Conservation (phyloP, 371 early-diverging fungal genomes). For the Fennellomyces sp. region DNA sequence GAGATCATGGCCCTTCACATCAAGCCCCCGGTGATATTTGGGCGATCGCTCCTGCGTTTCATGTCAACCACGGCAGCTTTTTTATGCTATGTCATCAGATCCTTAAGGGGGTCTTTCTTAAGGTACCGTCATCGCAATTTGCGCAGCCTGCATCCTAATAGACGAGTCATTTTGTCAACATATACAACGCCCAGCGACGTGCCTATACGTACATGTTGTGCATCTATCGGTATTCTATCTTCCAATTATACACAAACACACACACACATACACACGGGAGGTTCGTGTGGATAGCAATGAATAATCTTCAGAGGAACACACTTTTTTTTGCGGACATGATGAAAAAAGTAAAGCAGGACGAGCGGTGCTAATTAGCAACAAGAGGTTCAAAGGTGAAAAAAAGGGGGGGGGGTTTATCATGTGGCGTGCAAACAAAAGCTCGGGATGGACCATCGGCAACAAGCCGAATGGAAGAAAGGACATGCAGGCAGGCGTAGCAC, state of each 20-base stretch:
- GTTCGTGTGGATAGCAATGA: conserved; percentile 1
- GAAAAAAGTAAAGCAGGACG: no score
- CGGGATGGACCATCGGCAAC: not conserved
- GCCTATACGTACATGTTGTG: no score
- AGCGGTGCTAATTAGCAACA: not conserved
- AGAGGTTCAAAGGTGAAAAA: not conserved
- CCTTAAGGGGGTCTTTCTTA: not conserved
- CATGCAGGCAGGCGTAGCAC: not conserved
- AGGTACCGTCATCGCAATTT: not conserved
- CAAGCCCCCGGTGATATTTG: not conserved
- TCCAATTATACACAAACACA: no score
- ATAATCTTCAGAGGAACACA: no score
- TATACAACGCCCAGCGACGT: no score
- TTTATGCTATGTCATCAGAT: not conserved
- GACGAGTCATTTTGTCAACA: no score
- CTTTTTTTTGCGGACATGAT: no score
- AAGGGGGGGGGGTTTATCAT: not conserved
- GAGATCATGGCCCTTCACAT: not conserved
- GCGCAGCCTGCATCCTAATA: no score
- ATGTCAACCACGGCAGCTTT: not conserved
- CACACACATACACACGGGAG: no score
- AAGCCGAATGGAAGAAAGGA: not conserved
- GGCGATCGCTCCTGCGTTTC: conserved; percentile 3
- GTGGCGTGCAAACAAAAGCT: not conserved
- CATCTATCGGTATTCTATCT: no score